Percentiles rank a stretch among this genome's conserved stretches.
Conservation (phyloP, 2,329 filamentous ascomycete species). For the Thelonectria olida region DNA sequence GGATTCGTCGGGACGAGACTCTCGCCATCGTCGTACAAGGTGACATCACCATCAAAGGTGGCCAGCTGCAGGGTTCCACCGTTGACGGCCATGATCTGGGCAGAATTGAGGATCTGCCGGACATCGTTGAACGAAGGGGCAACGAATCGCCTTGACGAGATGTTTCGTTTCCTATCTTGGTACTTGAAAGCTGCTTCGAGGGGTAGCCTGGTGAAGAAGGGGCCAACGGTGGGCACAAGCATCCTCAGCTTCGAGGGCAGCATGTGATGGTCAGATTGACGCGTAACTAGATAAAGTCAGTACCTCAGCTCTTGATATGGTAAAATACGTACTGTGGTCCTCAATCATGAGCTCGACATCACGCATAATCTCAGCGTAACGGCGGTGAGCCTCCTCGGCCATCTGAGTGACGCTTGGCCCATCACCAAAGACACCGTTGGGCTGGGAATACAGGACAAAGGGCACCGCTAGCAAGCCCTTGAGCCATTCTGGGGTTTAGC, state of each 20-base stretch:
- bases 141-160: conserved; percentile 91
- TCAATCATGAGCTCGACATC: conserved; percentile 93
- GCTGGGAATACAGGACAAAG: conserved; percentile 95
- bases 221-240: conserved; percentile 89
- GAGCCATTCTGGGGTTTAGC: conserved; percentile 82
- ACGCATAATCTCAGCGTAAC: conserved; percentile 94
- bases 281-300: conserved; percentile 63
- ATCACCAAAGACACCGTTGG: conserved; percentile 83
- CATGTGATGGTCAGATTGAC: conserved; percentile 71
- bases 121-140: conserved; percentile 98
- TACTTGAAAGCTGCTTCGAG: conserved; percentile 91
- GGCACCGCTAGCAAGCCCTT: conserved; percentile 94
- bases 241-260: conserved; percentile 91
- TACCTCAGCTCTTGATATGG: neutral
- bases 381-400: conserved; percentile 81
- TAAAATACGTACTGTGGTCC: conserved; percentile 76
- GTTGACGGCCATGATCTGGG: conserved; percentile 92
- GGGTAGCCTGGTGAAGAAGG: conserved; percentile 89
- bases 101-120: conserved; percentile 90
- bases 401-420: conserved; percentile 74
- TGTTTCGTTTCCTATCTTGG: conserved; percentile 86
- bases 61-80: conserved; percentile 81
- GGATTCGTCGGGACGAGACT: conserved; percentile 80
- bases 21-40: conserved; percentile 90
- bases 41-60: conserved; percentile 98